These are phyloP conservation scores for Henningerozyma blattae DNA, from an alignment of 805 yeast genomes.

Conservation along the genomic window DNA sequence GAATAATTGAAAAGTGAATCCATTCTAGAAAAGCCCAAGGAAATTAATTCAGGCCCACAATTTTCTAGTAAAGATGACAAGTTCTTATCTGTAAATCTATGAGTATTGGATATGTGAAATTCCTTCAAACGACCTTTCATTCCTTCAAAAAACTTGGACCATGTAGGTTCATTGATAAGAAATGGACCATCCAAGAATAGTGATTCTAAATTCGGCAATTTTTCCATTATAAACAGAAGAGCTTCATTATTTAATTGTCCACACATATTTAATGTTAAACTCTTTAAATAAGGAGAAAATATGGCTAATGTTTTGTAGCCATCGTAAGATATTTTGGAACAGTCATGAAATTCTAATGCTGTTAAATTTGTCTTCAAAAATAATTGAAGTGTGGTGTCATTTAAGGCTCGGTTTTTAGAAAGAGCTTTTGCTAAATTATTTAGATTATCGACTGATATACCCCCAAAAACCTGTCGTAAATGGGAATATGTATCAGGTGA, in stretches of 20 bases:
- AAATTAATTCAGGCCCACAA: conserved; percentile 44
- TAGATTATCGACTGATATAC: conserved; percentile 64
- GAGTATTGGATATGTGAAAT: conserved; percentile 69
- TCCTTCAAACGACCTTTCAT: conserved; percentile 41
- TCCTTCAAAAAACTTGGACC: conserved; percentile 64
- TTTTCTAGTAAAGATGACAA: conserved; percentile 48
- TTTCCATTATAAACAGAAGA: conserved; percentile 46
- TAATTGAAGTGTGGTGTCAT: conserved; percentile 57
- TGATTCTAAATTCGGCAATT: conserved; percentile 41
- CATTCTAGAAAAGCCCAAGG: conserved; percentile 50
- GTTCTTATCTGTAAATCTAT: conserved; percentile 62
- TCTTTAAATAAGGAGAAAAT: conserved; percentile 60
- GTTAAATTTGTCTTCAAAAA: conserved; percentile 53
- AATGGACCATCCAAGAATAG: conserved; percentile 83
- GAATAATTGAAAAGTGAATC: conserved; percentile 63
- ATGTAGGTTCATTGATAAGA: conserved; percentile 57
- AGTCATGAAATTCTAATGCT: conserved; percentile 76
- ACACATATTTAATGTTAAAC: conserved; percentile 74
- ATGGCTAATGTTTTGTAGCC: conserved; percentile 62
- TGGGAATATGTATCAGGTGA: conserved; percentile 7
- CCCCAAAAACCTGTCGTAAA: conserved; percentile 64
- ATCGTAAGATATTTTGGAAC: conserved; percentile 62
- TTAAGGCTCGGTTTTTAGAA: conserved; percentile 70
- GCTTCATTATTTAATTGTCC: conserved; percentile 81
- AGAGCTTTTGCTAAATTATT: conserved; percentile 64